Base-by-base conservation (phyloP, 768 basidiomycete genomes). In the Rickenella mellea region DNA sequence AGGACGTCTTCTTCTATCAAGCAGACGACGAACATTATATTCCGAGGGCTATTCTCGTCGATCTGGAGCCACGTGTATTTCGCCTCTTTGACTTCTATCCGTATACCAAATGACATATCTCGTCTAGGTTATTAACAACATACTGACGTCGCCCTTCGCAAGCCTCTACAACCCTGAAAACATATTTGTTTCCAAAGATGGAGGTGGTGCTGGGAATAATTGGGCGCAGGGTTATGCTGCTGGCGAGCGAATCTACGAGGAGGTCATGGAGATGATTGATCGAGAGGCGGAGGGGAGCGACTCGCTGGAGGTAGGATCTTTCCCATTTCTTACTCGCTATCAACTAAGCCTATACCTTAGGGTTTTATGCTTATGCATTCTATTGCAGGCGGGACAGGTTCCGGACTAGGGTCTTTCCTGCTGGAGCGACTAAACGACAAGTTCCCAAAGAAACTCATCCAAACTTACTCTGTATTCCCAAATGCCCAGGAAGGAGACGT, bases 1-100 rank as follows among this genome's bases (percentile, higher is more conserved):
- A 98, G 58, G 96, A 99, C 64, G 94, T 96, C 21, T 99, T 99
- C 66, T 99, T 99, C 68, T 98, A 99, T 60, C 94, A 98, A 61
- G 96, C 96, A n/a, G 96, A 99, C 59, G 96, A 99, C 55, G 96
- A 98, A 60, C 93, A 96, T 55, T 99, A 98, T 62, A 93, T 99
- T 46, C 96, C 96, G 2, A 77, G 96, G 40, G 90, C 96, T 4
- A 94, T 99, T 47, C 73, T 99, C 28, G 80, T 98, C 46, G 96
- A 99, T 63, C 74, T 96, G 21, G 96, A 99, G 58, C 96, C 96
- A 15, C 74, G 96, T 59, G 94, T 96, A 55, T 59, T 80, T 68
- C 10, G 25, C 27, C 38, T 19, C 28, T 38, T 21, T 15, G n/a
- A 35, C 20, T 27, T 22, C 20, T 37, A 14, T 42, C 19, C 22